Evolutionary conservation across 169 alveolate genomes (phyloP), one percentile per base, ranked within the genome.

Genomic region (Miamiensis avidus): DNA sequence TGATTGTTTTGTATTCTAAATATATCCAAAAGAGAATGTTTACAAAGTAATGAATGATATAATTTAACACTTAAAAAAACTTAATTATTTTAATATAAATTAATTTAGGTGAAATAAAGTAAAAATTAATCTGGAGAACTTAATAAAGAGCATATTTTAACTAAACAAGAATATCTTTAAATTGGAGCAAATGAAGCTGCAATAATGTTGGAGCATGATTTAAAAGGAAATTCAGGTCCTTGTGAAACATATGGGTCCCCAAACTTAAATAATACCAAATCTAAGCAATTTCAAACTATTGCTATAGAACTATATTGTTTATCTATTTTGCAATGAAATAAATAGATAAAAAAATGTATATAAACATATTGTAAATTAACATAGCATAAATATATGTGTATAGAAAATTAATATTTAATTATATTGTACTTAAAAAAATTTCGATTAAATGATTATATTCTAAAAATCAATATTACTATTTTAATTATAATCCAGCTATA

Each of bases 1-100:
- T 81, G 90, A 86, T 69, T 29, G 79, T 1, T 86, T 86, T 33
- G 32, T 86, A 29, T 86, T 86, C 26, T 33, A 83, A 29, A 65
- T 86, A 1, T 49, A 34, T 25, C 90, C 90, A 25, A 31, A 81
- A 27, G 30, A 49, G 20, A 20, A 49, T 11, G 69, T 49, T 49
- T 49, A 49, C 20, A 49, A 11, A 20, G 69, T 49, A 49, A 49
- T 11, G 20, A 49, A 49, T 49, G 4, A 49, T 49, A 49, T 20
- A 11, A 11, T 11, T 49, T 49, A 49, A 49, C 4, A 49, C 20
- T 49, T 49, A 11, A 49, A 49, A 49, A 20, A 49, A 49, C 4
- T 49, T 11, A 49, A 49, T 49, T 49, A 20, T 49, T 49, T 11
- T 49, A 11, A 49, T 49, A 11, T 49, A 49, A 49, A 4, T 11